Evolutionary conservation across 768 basidiomycete genomes (phyloP), one percentile per base, ranked within the genome.

Genomic region (Thelephora ganbajun): DNA sequence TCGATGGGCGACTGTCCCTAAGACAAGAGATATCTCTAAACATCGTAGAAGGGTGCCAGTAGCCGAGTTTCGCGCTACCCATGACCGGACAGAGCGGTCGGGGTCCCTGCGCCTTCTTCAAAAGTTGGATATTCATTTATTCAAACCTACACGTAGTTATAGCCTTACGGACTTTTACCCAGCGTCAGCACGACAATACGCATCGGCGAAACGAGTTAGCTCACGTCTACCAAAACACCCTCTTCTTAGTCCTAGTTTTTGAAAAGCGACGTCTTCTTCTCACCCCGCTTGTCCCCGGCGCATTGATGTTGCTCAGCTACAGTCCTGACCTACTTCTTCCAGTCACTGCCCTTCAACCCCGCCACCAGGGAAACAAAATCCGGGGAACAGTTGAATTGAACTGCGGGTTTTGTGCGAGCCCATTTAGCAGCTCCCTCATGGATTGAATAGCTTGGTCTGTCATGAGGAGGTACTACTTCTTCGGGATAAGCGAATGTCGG

Each of bases 311-410:
- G 64, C 45, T 54, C 64, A 18, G 79, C 73, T 49, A 74, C 68
- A 50, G 52, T 61, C 49, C 53, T 66, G 46, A 67, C 62, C 48
- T 70, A 63, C 45, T 61, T 59, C 53, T 63, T 73, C 46, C 76
- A 63, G 44, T 72, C 62, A 3, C 70, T 52, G 48, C 73, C 73
- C 53, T 71, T 72, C 46, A 87, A 63, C 3, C 79, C 75, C 11
- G 87, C 83, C 16, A 82, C 66, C 51, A 70, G 67, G 9, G 69
- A 71, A 48, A 89, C 78, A 53, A 87, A 86, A 43, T 70, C 65
- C 41, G 74, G 69, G 7, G 83, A 79, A 67, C 83, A 84, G 14
- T 71, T 70, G 61, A 91, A 92, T 71, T 75, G 77, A 59, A 73
- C 71, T 22, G 89, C 86, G n/a, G 91, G 72, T 60, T 69, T 73